Conservation (phyloP, 2,329 filamentous ascomycete species). For the Rasamsonia emersonii region DNA sequence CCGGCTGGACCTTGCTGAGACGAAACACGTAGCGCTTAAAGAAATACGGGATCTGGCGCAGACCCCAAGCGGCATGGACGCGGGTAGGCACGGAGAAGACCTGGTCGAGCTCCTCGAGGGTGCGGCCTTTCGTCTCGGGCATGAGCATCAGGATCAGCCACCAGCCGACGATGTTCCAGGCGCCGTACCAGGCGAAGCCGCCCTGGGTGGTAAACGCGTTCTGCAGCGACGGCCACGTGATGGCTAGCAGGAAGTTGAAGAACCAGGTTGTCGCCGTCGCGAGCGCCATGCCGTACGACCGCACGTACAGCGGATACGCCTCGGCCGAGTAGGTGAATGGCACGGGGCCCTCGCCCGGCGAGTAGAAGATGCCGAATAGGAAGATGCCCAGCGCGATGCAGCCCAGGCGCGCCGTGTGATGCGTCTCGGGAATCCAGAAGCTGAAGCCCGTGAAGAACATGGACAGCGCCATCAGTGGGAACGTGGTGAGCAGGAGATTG, state of each 20-base stretch:
- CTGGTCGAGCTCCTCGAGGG: conserved; percentile 42
- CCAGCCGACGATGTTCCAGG: conserved; percentile 36
- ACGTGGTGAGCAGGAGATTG: conserved; percentile 54
- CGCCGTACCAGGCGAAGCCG: conserved; percentile 45
- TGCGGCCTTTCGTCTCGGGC: conserved; percentile 34
- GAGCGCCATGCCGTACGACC: conserved; percentile 54
- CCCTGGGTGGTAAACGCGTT: conserved; percentile 42
- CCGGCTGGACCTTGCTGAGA: conserved; percentile 29
- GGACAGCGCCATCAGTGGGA: conserved; percentile 53
- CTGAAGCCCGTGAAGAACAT: conserved; percentile 46
- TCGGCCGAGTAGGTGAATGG: conserved; percentile 61
- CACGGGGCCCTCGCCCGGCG: conserved; percentile 55
- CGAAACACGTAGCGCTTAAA: conserved; percentile 26
- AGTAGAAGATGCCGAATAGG: conserved; percentile 38
- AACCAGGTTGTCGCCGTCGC: conserved; percentile 56
- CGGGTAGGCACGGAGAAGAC: conserved; percentile 46
- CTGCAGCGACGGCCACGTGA: conserved; percentile 46
- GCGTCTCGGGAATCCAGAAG: conserved; percentile 40
- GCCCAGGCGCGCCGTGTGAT: conserved; percentile 27
- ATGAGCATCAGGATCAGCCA: conserved; percentile 37
- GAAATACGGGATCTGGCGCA: conserved; percentile 30
- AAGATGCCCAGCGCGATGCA: conserved; percentile 38
- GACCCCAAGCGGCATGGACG: conserved; percentile 32
- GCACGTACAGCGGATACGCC: conserved; percentile 56
- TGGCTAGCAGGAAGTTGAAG: conserved; percentile 46